These are phyloP conservation scores for Saccharomycopsis schoenii DNA, from an alignment of 805 yeast species.

Conservation along the genomic window DNA sequence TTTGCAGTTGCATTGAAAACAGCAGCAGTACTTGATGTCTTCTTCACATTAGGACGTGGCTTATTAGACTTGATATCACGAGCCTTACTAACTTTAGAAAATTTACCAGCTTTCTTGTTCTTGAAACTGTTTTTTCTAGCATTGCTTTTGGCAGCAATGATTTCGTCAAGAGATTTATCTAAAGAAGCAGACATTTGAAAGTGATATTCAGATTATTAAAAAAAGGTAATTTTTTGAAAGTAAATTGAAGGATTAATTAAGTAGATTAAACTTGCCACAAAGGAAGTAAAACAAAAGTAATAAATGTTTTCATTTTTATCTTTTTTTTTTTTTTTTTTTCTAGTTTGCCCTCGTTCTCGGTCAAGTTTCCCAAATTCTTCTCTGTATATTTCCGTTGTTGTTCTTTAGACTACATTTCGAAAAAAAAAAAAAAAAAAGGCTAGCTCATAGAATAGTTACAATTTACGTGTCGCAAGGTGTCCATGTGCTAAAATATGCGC, in stretches of 20 bases:
- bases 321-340: neutral
- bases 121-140: constrained; percentile 22
- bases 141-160: constrained; percentile 57
- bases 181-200: constrained; percentile 61
- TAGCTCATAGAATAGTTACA: neutral
- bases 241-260: no score
- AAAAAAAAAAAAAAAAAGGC: neutral
- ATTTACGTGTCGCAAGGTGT: no score
- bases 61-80: constrained; percentile 20
- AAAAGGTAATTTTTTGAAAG: neutral
- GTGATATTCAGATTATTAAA: neutral
- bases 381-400: neutral
- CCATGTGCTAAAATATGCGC: no score
- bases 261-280: no score
- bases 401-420: neutral
- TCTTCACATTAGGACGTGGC: constrained; percentile 23
- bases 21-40: constrained; percentile 23
- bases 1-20: constrained; percentile 26
- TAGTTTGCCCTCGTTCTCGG: neutral
- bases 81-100: constrained; percentile 29
- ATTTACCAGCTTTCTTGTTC: constrained; percentile 20
- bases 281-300: neutral
- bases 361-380: neutral
- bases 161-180: constrained; percentile 92
- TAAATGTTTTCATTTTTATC: no score